Percentiles rank a stretch among this genome's conserved stretches.
phyloP scores from a whole-genome alignment of 2,329 filamentous ascomycete genomes.

The Penicillium sp. region DNA sequence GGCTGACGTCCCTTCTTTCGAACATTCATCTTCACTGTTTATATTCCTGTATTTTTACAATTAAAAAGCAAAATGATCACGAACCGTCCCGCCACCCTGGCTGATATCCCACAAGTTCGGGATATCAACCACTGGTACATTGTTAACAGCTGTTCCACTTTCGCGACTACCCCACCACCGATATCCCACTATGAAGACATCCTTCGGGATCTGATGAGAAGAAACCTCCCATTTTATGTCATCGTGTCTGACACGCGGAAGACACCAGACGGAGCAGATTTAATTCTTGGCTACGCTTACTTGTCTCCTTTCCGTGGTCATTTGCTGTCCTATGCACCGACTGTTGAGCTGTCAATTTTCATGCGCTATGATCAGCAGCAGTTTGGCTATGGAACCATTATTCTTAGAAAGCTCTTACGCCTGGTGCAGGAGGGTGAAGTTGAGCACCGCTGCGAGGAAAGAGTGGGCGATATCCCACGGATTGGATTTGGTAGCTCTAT shows the following conservation, averaged over 20 bases:
- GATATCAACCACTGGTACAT: conserved; percentile 40
- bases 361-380: conserved; percentile 35
- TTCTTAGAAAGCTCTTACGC: conserved; percentile 32
- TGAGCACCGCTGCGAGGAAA: conserved; percentile 7
- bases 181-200: conserved; percentile 28
- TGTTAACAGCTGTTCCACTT: conserved; percentile 33
- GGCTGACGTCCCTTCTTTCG: not conserved
- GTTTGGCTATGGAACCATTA: conserved; percentile 31
- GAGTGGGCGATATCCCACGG: not conserved
- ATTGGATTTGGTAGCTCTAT: conserved; percentile 2
- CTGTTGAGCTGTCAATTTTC: conserved; percentile 42
- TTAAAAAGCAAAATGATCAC: conserved; percentile 2
- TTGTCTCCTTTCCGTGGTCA: conserved; percentile 35
- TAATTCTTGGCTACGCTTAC: conserved; percentile 37
- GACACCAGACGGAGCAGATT: conserved; percentile 1
- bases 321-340: conserved; percentile 39
- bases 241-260: conserved; percentile 24
- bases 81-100: conserved; percentile 32
- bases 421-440: conserved; percentile 24
- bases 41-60: not conserved
- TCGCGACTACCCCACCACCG: conserved; percentile 30
- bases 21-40: not conserved
- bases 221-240: conserved; percentile 39
- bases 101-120: conserved; percentile 35
- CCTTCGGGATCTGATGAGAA: conserved; percentile 22